Percentiles rank a stretch among this genome's conserved stretches.
phyloP scores from a whole-genome alignment of 495 filamentous ascomycete genomes.

The Penicillium alfredii region DNA sequence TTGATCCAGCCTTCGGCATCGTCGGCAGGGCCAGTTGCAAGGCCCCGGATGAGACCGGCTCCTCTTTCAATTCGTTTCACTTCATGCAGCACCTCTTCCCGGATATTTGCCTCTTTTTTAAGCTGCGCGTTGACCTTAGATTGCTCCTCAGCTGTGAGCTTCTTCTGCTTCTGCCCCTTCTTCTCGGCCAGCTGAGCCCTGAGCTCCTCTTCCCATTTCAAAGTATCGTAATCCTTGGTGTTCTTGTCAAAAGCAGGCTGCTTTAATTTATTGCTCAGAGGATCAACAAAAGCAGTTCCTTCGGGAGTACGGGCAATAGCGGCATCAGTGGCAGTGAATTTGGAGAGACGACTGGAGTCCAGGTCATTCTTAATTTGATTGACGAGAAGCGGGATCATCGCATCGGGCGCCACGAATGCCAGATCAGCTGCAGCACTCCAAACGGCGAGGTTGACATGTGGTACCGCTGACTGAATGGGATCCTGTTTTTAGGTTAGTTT shows the following conservation, averaged over 20 bases:
- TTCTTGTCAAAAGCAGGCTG: conserved; percentile 68
- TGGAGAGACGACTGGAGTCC: conserved; percentile 54
- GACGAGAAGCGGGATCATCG: conserved; percentile 69
- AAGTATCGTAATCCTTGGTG: conserved; percentile 83
- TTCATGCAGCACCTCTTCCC: conserved; percentile 58
- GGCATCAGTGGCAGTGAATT: conserved; percentile 76
- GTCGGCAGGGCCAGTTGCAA: conserved; percentile 79
- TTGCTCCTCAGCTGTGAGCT: conserved; percentile 82
- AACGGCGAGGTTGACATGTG: conserved; percentile 57
- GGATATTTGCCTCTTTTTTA: conserved; percentile 74
- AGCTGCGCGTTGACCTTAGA: conserved; percentile 88
- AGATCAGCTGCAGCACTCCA: conserved; percentile 79
- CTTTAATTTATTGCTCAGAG: conserved; percentile 71
- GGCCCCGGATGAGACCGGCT: conserved; percentile 72
- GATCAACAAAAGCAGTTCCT: conserved; percentile 82
- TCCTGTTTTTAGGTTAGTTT: too few relatives aligned
- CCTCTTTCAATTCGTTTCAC: conserved; percentile 68
- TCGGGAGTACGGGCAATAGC: conserved; percentile 86
- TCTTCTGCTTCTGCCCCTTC: conserved; percentile 83
- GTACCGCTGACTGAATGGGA: conserved; percentile 36
- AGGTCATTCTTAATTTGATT: conserved; percentile 66
- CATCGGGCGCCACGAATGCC: conserved; percentile 85
- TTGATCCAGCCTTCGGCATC: conserved; percentile 84
- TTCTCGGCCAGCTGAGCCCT: conserved; percentile 81
- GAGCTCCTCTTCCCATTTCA: conserved; percentile 97